These are phyloP conservation scores for Penstemon newberryi DNA, from an alignment of 257 asterid genomes.

Conservation along the genomic window DNA sequence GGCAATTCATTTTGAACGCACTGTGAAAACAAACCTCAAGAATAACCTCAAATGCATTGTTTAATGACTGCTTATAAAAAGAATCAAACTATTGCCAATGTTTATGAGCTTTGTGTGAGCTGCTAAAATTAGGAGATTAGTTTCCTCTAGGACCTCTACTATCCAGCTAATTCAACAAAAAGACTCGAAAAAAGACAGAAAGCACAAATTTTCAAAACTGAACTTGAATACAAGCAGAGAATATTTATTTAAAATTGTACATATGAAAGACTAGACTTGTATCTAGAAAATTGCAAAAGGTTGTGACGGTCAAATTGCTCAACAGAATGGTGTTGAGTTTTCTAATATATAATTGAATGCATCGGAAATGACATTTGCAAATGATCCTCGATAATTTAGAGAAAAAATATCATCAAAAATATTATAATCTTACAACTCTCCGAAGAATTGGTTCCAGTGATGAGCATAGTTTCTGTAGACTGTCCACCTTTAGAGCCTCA, in stretches of 20 bases:
- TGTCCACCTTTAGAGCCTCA: constrained; percentile 92
- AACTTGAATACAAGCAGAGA: constrained; percentile 7
- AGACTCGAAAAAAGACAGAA: background rate
- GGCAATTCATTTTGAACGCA: background rate
- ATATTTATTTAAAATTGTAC: background rate
- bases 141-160: background rate
- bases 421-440: constrained; percentile 77
- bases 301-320: background rate
- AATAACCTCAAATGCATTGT: constrained; percentile 3
- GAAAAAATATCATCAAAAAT: constrained; percentile 14
- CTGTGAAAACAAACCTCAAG: constrained; percentile 7
- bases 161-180: constrained; percentile 5
- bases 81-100: background rate
- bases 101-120: constrained; percentile 14
- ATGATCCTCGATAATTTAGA: constrained; percentile 14
- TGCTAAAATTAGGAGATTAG: background rate
- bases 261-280: background rate
- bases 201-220: background rate
- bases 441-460: constrained; percentile 95
- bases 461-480: constrained; percentile 94
- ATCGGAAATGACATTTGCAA: background rate
- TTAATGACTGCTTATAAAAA: background rate
- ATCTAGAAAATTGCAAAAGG: background rate
- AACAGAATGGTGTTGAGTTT: background rate
- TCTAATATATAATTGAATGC: constrained; percentile 11